Evolutionary conservation across 2,329 filamentous ascomycete species (phyloP).

Genomic region (Phialophora macrospora): DNA sequence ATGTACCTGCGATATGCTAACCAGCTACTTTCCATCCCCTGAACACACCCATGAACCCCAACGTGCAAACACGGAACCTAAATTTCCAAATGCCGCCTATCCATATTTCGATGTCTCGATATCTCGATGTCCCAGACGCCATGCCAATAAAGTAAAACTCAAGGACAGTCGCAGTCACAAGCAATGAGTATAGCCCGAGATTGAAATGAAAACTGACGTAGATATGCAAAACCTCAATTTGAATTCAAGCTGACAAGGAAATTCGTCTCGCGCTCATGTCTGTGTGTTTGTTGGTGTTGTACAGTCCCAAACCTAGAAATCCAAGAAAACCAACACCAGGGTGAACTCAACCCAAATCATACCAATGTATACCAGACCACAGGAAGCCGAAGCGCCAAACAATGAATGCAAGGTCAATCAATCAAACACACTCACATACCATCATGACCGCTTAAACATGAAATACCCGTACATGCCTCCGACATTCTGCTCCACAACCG

Average conservation of each 20-base stretch:
- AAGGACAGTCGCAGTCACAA: background rate
- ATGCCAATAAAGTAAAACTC: background rate
- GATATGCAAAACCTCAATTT: background rate
- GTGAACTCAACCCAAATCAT: too few species aligned
- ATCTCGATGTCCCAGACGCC: too few species aligned
- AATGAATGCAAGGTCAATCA: background rate
- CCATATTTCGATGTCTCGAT: too few species aligned
- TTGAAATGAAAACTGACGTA: too few species aligned
- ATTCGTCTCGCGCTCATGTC: background rate
- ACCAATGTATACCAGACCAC: background rate
- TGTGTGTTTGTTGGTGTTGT: background rate
- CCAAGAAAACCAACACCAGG: background rate
- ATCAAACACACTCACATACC: background rate
- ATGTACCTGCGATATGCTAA: too few species aligned
- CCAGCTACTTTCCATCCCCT: too few species aligned
- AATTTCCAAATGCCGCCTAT: too few species aligned
- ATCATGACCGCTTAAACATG: conserved; percentile 58
- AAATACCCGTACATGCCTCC: conserved; percentile 65
- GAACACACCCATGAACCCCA: too few species aligned
- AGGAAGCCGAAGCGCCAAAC: background rate
- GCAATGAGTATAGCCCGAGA: background rate
- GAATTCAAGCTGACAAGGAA: background rate
- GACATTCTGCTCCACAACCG: conserved; percentile 60
- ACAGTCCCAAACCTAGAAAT: background rate
- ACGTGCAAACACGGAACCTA: too few species aligned